Base-by-base conservation (phyloP, 163 green algal species). In the Volvox carteri region DNA sequence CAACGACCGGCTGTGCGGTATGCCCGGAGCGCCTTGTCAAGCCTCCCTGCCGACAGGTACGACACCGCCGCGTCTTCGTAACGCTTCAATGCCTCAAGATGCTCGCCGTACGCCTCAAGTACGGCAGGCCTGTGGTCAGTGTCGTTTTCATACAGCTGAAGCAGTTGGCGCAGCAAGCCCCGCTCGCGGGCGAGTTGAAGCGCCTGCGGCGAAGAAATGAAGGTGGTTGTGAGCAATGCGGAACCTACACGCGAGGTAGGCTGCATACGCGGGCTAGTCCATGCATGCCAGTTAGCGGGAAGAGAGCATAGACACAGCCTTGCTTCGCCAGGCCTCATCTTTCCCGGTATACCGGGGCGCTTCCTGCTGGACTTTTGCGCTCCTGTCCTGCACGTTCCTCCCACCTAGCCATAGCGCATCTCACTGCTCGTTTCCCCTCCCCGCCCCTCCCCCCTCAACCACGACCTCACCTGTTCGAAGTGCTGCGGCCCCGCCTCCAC, bases 11-110 rank as follows among this genome's bases (percentile, higher is more conserved):
- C 94, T 25, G 56, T 56, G 74, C 89, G 92, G 91, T 98, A 99
- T 11, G 95, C 90, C 8, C 78, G 78, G 37, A 98, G 81, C 18
- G 96, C 95, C 28, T 91, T 67, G 19, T 93, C 87, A 44, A 91
- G 80, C 19, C 93, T 44, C 1, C 87, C 84, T 2, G 95, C 96
- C 18, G 93, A 93, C 85, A 95, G 46, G 67, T 92, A 97, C 1
- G 95, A 94, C 33, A 98, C 72, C 4, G 92, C 97, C 19, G 96
- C 95, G 90, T 99, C 97, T 84, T 99, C 97, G 18, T 93, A 81
- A 90, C 94, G 93, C 50, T 92, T 89, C 6, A 67, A 58, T 4
- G 58, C 84, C 70, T 91, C 73, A 41, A 98, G 90, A 35, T 58
- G 56, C 16, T 95, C 94, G 1, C 80, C 96, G 65, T 96, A 96